A percentile compares a stretch with the other conserved stretches of the same genome.
Conservation (phyloP, 192 early-diverging fungal species). For the Coemansia sp. region DNA sequence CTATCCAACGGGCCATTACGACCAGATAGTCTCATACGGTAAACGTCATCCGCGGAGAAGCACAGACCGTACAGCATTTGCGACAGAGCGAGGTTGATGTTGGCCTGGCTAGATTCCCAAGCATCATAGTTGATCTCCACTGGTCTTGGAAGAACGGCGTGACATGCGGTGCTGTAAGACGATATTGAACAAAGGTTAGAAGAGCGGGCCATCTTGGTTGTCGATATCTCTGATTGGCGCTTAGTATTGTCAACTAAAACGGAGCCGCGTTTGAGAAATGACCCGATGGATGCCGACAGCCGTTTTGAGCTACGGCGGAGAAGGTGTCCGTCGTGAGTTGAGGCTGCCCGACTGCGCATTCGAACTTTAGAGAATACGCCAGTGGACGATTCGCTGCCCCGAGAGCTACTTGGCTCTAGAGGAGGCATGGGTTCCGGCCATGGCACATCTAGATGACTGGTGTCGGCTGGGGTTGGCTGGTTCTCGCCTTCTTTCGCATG, state of each 20-base stretch:
- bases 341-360: constrained; percentile 22
- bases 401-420: neutral
- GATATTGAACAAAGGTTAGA: neutral
- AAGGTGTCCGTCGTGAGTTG: constrained; percentile 24
- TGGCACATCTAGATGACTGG: neutral
- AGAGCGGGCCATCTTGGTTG: neutral
- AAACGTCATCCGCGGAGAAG: constrained; percentile 1
- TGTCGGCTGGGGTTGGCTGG: neutral
- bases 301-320: constrained; percentile 39
- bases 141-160: neutral
- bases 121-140: constrained; percentile 6
- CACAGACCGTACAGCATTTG: constrained; percentile 29
- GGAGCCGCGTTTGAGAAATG: constrained; percentile 25
- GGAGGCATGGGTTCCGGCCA: neutral
- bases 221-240: neutral
- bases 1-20: neutral
- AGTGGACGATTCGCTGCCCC: neutral
- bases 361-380: neutral
- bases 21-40: neutral
- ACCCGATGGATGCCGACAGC: constrained; percentile 28
- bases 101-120: constrained; percentile 19
- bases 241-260: neutral
- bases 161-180: neutral
- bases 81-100: constrained; percentile 19
- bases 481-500: neutral